These are phyloP conservation scores for Hymenoscyphus fructigenus DNA, from an alignment of 2,329 filamentous ascomycete species.

Conservation along the genomic window DNA sequence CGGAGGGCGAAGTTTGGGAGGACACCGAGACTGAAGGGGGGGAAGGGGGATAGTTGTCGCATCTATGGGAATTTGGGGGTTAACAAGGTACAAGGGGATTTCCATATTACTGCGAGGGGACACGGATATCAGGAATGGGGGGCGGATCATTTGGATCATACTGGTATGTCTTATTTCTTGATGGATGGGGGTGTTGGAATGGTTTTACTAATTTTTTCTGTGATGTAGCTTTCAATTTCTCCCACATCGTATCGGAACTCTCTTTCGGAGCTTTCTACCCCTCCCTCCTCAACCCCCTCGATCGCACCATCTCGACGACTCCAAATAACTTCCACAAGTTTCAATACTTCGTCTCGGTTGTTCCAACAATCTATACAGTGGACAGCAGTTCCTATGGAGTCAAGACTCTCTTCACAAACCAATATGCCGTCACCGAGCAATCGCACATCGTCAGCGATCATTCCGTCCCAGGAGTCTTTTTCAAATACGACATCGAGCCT, in stretches of 20 bases:
- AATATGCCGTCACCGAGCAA: constrained; percentile 96
- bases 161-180: constrained; percentile 61
- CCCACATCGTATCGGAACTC: constrained; percentile 91
- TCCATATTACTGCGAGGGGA: constrained; percentile 92
- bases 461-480: constrained; percentile 83
- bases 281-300: constrained; percentile 87
- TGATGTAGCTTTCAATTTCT: constrained; percentile 88
- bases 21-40: constrained; percentile 62
- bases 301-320: constrained; percentile 82
- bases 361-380: constrained; percentile 88
- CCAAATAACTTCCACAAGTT: constrained; percentile 84
- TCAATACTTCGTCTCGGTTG: constrained; percentile 95
- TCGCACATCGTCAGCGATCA: constrained; percentile 67
- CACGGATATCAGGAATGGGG: constrained; percentile 89
- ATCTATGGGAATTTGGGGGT: constrained; percentile 87
- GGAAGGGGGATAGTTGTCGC: constrained; percentile 70
- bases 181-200: neutral
- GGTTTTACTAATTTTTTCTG: constrained; percentile 27
- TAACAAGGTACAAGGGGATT: constrained; percentile 97
- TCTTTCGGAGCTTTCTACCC: constrained; percentile 98
- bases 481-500: constrained; percentile 99
- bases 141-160: constrained; percentile 74
- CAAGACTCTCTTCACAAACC: constrained; percentile 83
- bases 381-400: constrained; percentile 41
- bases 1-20: constrained; percentile 68